These are phyloP conservation scores for Rubroshorea leprosula DNA, from an alignment of 345 rosid species.

Conservation along the genomic window DNA sequence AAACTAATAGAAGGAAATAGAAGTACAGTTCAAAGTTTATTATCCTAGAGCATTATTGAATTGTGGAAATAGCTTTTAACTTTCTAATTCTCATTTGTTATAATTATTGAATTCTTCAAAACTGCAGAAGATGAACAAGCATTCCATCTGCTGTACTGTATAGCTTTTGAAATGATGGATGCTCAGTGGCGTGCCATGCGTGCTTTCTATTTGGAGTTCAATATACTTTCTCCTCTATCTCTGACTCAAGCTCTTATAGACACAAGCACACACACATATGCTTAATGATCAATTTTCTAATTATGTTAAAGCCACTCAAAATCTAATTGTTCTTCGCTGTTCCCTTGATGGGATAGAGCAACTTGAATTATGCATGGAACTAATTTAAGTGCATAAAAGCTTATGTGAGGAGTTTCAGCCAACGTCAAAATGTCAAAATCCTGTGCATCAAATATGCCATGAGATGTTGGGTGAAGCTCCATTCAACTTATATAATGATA, in stretches of 20 bases:
- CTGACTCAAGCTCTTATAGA: neutral
- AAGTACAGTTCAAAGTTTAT: slow-evolving; percentile 2
- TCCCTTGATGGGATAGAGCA: no score
- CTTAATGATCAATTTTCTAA: neutral
- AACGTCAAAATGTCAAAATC: no score
- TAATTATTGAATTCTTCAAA: slow-evolving; percentile 9
- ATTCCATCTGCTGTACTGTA: slow-evolving; percentile 85
- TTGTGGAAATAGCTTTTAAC: slow-evolving; percentile 4
- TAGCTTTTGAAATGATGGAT: slow-evolving; percentile 96
- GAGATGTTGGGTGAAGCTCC: no score
- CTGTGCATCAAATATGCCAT: no score
- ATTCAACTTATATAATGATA: no score
- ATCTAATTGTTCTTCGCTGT: no score
- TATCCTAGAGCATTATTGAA: neutral
- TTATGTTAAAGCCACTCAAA: no score
- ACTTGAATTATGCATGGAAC: no score
- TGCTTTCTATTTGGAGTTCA: slow-evolving; percentile 98
- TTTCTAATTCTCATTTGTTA: no score
- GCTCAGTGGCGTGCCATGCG: slow-evolving; percentile 99
- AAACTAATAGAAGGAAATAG: slow-evolving; percentile 86
- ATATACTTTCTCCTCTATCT: slow-evolving; percentile 38
- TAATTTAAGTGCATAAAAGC: no score
- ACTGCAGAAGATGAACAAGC: slow-evolving; percentile 85
- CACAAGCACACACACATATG: neutral
- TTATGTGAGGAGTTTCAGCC: no score